Evolutionary conservation across 2,329 filamentous ascomycete species (phyloP).

Genomic region (Scopulariopsis brevicaulis): DNA sequence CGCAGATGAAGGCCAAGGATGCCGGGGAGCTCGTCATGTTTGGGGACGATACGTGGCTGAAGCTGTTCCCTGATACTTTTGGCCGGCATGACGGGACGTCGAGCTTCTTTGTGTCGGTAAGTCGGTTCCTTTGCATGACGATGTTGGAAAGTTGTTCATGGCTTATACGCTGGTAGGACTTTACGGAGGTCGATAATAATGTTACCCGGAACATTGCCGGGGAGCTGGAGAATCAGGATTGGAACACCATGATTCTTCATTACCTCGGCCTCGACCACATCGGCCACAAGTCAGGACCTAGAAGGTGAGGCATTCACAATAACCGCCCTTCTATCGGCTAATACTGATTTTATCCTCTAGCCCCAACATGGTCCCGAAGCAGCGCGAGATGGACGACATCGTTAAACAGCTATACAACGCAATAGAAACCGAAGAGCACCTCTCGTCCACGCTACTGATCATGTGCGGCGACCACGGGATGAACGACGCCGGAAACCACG

Average conservation of each 20-base stretch:
- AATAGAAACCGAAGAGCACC: constrained; percentile 58
- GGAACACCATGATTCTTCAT: constrained; percentile 89
- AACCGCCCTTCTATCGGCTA: background rate
- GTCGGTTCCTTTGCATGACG: constrained; percentile 19
- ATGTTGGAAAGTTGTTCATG: background rate
- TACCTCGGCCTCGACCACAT: constrained; percentile 96
- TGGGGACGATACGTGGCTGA: constrained; percentile 96
- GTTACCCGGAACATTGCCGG: constrained; percentile 79
- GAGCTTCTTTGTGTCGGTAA: constrained; percentile 94
- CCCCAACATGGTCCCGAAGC: constrained; percentile 85
- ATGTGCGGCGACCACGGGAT: constrained; percentile 96
- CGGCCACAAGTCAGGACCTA: constrained; percentile 87
- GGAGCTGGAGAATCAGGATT: constrained; percentile 69
- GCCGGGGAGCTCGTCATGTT: constrained; percentile 81
- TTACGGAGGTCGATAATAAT: constrained; percentile 95
- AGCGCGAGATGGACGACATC: constrained; percentile 84
- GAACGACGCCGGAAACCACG: constrained; percentile 97
- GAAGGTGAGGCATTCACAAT: constrained; percentile 40
- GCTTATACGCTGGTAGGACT: constrained; percentile 54
- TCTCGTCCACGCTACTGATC: constrained; percentile 70
- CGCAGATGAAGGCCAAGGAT: constrained; percentile 70
- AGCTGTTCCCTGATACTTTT: constrained; percentile 86
- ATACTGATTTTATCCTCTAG: constrained; percentile 28
- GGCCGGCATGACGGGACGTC: constrained; percentile 82
- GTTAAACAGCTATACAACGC: constrained; percentile 65